Evolutionary conservation across 1,284 basidiomycete species (phyloP).

Genomic region (Singerocomus inundabilis): DNA sequence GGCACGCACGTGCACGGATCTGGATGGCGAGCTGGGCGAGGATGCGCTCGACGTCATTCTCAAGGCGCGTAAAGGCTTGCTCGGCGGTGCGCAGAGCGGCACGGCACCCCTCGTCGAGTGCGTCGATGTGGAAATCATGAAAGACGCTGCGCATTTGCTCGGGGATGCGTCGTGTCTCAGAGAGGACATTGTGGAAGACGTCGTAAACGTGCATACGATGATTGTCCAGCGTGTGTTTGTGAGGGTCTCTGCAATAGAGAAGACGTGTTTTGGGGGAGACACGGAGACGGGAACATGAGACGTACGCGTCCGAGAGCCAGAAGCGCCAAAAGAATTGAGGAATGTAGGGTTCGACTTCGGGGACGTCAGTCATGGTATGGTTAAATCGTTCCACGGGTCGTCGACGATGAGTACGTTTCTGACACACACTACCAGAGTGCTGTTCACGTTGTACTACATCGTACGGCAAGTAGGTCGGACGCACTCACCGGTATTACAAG

Average conservation of each 20-base stretch:
- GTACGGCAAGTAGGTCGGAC: conserved; percentile 6
- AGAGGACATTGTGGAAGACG: conserved; percentile 47
- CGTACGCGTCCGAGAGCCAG: conserved; percentile 40
- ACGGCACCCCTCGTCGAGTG: conserved; percentile 36
- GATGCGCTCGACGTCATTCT: conserved; percentile 40
- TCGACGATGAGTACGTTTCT: not conserved
- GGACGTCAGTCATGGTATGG: not conserved
- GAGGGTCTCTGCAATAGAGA: conserved; percentile 23
- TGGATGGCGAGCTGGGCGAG: conserved; percentile 37
- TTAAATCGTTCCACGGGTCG: not conserved
- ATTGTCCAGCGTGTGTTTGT: conserved; percentile 30
- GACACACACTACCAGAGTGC: not conserved
- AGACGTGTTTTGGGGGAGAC: not conserved
- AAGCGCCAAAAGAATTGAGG: conserved; percentile 44
- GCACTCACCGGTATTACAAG: not conserved
- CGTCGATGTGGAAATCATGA: conserved; percentile 39
- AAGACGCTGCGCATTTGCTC: conserved; percentile 38
- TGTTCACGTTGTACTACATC: not conserved
- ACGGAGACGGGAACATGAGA: not conserved
- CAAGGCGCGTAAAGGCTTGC: conserved; percentile 40
- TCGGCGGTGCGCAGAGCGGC: conserved; percentile 40
- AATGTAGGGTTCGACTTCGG: conserved; percentile 34
- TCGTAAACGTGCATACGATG: conserved; percentile 52
- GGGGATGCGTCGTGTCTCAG: conserved; percentile 41
- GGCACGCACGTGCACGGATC: conserved; percentile 18